Conservation (phyloP, 768 basidiomycete genomes). For the Russula abietina region DNA sequence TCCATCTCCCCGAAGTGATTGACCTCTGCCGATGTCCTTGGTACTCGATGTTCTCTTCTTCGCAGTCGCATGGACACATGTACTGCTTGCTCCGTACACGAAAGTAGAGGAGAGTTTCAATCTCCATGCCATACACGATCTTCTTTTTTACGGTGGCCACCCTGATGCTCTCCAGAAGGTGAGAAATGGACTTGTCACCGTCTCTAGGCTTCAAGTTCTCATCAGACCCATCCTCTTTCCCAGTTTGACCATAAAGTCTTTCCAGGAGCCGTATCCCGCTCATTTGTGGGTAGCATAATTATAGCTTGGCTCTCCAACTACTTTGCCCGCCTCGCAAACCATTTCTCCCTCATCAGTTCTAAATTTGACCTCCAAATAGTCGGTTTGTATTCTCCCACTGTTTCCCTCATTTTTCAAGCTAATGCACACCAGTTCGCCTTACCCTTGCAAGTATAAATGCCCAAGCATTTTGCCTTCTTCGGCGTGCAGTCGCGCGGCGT, state of each 20-base stretch:
- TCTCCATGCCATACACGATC: constrained; percentile 85
- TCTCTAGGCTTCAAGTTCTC: background rate
- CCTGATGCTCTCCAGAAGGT: constrained; percentile 43
- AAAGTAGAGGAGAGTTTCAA: constrained; percentile 99
- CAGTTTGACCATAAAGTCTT: constrained; percentile 91
- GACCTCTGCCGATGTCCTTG: constrained; percentile 31
- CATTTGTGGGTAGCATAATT: constrained; percentile 72
- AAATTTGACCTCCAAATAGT: constrained; percentile 69
- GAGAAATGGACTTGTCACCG: background rate
- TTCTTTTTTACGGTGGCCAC: constrained; percentile 66
- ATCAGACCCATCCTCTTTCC: background rate
- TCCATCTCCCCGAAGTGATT: background rate
- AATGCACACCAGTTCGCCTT: constrained; percentile 53
- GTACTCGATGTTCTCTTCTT: constrained; percentile 48
- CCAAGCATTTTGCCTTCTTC: constrained; percentile 53
- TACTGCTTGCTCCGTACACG: constrained; percentile 77
- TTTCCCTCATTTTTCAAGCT: background rate
- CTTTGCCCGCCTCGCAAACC: constrained; percentile 38
- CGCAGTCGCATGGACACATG: constrained; percentile 53
- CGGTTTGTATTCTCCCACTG: constrained; percentile 40
- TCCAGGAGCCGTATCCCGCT: constrained; percentile 83
- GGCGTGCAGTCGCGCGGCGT: constrained; percentile 53
- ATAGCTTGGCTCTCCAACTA: constrained; percentile 56
- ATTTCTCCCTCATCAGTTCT: constrained; percentile 39
- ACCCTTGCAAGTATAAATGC: constrained; percentile 64